Evolutionary conservation across 2,329 filamentous ascomycete species (phyloP).

Genomic region (Aspergillus tubingensis): DNA sequence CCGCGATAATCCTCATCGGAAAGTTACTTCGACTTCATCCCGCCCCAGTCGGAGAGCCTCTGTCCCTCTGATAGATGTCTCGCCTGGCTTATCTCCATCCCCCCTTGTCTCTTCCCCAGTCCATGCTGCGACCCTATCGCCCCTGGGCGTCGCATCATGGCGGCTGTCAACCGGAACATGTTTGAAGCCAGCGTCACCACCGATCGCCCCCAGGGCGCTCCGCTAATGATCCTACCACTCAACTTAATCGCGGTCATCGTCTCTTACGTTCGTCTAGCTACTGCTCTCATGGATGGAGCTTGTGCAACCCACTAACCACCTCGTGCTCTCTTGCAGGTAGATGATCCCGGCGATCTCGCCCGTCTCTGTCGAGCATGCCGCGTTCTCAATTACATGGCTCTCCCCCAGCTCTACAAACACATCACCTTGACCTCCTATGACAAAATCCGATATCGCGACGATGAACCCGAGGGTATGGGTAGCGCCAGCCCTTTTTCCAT

Average conservation of each 20-base stretch:
- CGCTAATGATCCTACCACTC: slow-evolving; percentile 53
- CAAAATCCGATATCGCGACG: slow-evolving; percentile 59
- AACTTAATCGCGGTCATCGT: slow-evolving; percentile 61
- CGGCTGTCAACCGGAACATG: slow-evolving; percentile 46
- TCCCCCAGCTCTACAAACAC: slow-evolving; percentile 61
- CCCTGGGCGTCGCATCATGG: slow-evolving; percentile 41
- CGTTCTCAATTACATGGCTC: slow-evolving; percentile 65
- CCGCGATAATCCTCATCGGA: no score
- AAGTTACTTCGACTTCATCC: neutral
- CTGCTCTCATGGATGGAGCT: neutral
- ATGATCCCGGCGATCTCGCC: slow-evolving; percentile 60
- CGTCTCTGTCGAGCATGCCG: slow-evolving; percentile 62
- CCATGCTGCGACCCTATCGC: slow-evolving; percentile 30
- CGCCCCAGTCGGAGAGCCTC: neutral
- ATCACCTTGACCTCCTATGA: slow-evolving; percentile 61
- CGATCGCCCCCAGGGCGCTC: slow-evolving; percentile 32
- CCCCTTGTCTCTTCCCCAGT: slow-evolving; percentile 19
- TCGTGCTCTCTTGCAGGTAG: slow-evolving; percentile 47
- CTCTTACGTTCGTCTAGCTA: slow-evolving; percentile 48
- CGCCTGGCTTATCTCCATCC: slow-evolving; percentile 10
- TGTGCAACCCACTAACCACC: neutral
- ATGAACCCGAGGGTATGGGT: slow-evolving; percentile 62
- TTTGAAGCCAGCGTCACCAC: slow-evolving; percentile 39
- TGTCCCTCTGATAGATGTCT: neutral
- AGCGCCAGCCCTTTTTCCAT: slow-evolving; percentile 64